Percentiles rank a stretch among this genome's conserved stretches.
These are phyloP conservation scores for Rubroboletus satanas DNA, from an alignment of 768 basidiomycete genomes.

Conservation along the genomic window DNA sequence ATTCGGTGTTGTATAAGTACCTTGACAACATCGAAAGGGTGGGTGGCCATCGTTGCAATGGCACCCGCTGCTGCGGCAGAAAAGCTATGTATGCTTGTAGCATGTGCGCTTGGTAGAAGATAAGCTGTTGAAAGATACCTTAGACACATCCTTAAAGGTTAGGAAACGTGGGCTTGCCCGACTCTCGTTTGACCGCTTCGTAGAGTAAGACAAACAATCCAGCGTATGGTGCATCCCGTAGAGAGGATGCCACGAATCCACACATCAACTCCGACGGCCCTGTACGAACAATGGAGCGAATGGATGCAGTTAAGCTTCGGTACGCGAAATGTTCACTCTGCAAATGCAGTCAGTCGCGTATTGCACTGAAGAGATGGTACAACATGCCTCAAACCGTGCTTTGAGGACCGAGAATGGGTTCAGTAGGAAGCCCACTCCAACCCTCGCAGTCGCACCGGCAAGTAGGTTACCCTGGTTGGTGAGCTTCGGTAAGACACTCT, in stretches of 20 bases:
- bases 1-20: conserved; percentile 34
- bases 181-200: conserved; percentile 77
- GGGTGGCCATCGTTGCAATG: conserved; percentile 79
- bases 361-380: neutral
- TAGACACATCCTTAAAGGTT: conserved; percentile 2
- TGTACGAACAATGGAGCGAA: conserved; percentile 56
- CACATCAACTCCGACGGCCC: conserved; percentile 81
- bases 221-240: conserved; percentile 94
- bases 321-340: conserved; percentile 81
- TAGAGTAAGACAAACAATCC: conserved; percentile 87
- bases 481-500: conserved; percentile 65
- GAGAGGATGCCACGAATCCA: conserved; percentile 80
- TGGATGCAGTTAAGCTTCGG: conserved; percentile 53
- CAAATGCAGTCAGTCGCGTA: neutral
- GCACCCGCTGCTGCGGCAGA: conserved; percentile 80
- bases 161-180: conserved; percentile 42
- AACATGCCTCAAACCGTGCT: conserved; percentile 80
- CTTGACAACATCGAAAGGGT: conserved; percentile 94
- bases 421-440: conserved; percentile 75
- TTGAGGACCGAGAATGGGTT: conserved; percentile 93
- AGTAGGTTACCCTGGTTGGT: conserved; percentile 78
- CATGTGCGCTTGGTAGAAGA: conserved; percentile 40
- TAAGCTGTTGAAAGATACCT: conserved; percentile 30
- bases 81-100: conserved; percentile 53
- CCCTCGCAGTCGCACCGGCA: conserved; percentile 79